Base-by-base conservation (phyloP, 73 alveolate species). In the Symbiodinium natans region DNA sequence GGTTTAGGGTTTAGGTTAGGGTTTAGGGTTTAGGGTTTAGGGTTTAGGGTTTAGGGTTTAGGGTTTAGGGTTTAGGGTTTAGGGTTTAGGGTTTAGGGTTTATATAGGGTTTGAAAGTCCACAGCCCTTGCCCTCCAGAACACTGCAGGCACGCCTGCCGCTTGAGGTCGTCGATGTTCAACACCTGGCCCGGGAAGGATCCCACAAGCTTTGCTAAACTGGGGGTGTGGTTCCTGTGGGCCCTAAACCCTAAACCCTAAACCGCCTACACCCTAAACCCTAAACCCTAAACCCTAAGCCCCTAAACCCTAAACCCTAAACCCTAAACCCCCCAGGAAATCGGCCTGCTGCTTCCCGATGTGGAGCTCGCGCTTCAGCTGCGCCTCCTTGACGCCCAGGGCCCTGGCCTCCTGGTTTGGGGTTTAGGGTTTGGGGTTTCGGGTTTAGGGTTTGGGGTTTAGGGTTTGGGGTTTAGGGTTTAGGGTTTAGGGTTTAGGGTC, bases 361-460 rank as follows among this genome's bases (percentile, higher is more conserved):
- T 99, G 98, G 83, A 99, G 98, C 98, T 99, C 99, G 33, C 99
- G 92, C 89, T 99, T 99, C 87, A 99, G 88, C 74, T 99, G 99
- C 46, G 99, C 99, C 97, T 99, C 95, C 98, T 98, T 99, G 99
- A 99, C 94, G 93, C 95, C 93, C 31, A 99, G 99, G 41, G 99
- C 99, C 80, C 99, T 94, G 83, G 99, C 99, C 77, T 99, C 99
- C 97, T 99, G 99, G 34, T 4, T 19, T 25, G 89, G 42, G 4
- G 10, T 63, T 63, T 6, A 25, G 82, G 82, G 82, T 29, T 5
- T 11, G 33, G n/a, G 82, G 39, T 63, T 63, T 19, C 19, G 39
- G 82, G 36, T 19, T 25, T 25, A 25, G 82, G 82, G 82, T 29
- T 6, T 29, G 15, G 82, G 82, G n/a, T 25, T 63, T 29, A 19